Conservation (phyloP, 371 early-diverging fungal genomes). For the Mucor lusitanicus region DNA sequence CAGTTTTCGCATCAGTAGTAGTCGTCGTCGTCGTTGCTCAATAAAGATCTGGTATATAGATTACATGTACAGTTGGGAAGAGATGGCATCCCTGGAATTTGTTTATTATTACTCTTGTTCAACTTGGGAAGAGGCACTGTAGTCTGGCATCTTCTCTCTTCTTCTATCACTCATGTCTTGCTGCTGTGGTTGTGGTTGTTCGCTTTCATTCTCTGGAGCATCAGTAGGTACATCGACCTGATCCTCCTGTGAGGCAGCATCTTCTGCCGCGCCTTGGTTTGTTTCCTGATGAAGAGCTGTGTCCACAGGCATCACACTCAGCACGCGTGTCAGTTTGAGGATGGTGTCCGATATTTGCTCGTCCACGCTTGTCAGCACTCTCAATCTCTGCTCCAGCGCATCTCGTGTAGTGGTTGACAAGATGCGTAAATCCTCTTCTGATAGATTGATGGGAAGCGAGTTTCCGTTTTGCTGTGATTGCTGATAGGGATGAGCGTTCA, state of each 20-base stretch:
- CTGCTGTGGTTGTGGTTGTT: background rate
- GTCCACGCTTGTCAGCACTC: slow-evolving; percentile 61
- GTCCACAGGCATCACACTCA: slow-evolving; percentile 43
- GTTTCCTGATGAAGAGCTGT: background rate
- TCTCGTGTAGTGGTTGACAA: slow-evolving; percentile 61
- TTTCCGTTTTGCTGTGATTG: background rate
- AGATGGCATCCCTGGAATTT: background rate
- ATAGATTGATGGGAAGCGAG: slow-evolving; percentile 43
- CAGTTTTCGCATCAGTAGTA: slow-evolving; percentile 10
- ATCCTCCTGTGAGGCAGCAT: background rate
- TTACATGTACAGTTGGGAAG: background rate
- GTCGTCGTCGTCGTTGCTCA: no score
- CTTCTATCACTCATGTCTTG: slow-evolving; percentile 11
- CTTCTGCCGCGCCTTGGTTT: background rate
- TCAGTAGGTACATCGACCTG: background rate
- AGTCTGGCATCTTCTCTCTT: slow-evolving; percentile 16
- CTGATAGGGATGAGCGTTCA: background rate
- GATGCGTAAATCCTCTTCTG: slow-evolving; percentile 57
- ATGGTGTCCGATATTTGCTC: slow-evolving; percentile 64
- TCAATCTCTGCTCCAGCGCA: slow-evolving; percentile 60
- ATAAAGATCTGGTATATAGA: background rate
- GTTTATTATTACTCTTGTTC: background rate
- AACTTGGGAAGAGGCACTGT: background rate
- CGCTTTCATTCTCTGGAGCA: background rate
- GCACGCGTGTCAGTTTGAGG: slow-evolving; percentile 57